Evolutionary conservation across 1,284 basidiomycete species (phyloP).

Genomic region (Rhodotorula glutinis): DNA sequence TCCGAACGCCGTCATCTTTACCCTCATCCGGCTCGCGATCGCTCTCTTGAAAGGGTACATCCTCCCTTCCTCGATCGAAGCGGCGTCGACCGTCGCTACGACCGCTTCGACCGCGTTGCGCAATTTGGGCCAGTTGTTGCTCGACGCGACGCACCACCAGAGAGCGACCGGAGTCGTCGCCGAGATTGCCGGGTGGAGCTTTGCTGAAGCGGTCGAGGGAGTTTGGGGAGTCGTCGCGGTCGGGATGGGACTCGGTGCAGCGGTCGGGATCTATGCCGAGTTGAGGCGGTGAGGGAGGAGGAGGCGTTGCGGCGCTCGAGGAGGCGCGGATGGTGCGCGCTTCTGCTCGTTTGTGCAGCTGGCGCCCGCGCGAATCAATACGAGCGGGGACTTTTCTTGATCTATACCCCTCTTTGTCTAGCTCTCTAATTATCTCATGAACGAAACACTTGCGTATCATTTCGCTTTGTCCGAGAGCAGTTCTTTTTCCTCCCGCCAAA

Average conservation of each 20-base stretch:
- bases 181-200: conserved; percentile 6
- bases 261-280: conserved; percentile 1
- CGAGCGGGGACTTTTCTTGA: neutral
- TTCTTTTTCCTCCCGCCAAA: neutral
- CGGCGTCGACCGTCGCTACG: neutral
- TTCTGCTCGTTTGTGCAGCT: no score
- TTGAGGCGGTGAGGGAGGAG: neutral
- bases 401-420: no score
- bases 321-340: no score
- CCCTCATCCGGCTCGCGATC: conserved; percentile 26
- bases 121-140: neutral
- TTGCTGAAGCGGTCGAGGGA: conserved; percentile 15
- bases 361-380: no score
- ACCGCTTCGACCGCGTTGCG: neutral
- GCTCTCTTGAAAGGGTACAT: conserved; percentile 28
- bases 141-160: conserved; percentile 4
- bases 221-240: conserved; percentile 24
- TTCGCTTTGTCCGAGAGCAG: no score
- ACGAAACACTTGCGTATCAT: no score
- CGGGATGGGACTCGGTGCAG: conserved; percentile 16
- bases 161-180: neutral
- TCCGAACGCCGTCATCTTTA: conserved; percentile 30
- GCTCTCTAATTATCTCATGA: no score
- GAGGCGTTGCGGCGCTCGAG: no score
- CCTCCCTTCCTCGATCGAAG: conserved; percentile 18